phyloP scores from a whole-genome alignment of 352 stramenopile species.

The Discostella stelligera region DNA sequence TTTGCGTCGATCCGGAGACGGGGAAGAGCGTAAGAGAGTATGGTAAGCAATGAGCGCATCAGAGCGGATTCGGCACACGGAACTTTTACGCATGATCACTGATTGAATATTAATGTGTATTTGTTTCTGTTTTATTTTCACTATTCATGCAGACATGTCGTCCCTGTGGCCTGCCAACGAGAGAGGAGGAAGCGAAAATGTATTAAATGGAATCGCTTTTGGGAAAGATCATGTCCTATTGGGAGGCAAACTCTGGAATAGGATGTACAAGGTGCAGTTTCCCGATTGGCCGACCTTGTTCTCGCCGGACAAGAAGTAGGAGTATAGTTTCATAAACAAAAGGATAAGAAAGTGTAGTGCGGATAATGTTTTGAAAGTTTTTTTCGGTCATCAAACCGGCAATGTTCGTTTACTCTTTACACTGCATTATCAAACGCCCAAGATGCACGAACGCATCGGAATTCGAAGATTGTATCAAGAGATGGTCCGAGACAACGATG shows the following conservation, averaged over 20 bases:
- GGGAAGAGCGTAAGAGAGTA: conserved; percentile 88
- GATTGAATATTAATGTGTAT: no score
- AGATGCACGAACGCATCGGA: neutral
- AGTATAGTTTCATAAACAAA: neutral
- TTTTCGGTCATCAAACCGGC: no score
- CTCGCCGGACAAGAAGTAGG: neutral
- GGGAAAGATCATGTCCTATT: conserved; percentile 90
- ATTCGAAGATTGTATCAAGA: neutral
- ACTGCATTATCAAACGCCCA: no score
- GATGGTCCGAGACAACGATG: neutral
- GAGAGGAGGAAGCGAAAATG: conserved; percentile 72
- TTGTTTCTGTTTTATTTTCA: neutral
- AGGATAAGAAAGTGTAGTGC: no score
- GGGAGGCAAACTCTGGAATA: conserved; percentile 90
- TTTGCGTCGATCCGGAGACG: conserved; percentile 89
- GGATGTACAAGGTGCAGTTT: conserved; percentile 87
- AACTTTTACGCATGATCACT: neutral
- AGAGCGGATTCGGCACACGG: no score
- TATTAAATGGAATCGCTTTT: conserved; percentile 94
- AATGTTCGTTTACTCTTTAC: no score
- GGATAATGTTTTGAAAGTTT: no score
- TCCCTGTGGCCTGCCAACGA: conserved; percentile 74
- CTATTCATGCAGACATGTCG: conserved; percentile 58
- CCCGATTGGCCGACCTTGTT: conserved; percentile 52
- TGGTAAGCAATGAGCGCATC: conserved; percentile 54